These are phyloP conservation scores for Fomes fomentarius DNA, from an alignment of 1,284 basidiomycete genomes.

Conservation along the genomic window DNA sequence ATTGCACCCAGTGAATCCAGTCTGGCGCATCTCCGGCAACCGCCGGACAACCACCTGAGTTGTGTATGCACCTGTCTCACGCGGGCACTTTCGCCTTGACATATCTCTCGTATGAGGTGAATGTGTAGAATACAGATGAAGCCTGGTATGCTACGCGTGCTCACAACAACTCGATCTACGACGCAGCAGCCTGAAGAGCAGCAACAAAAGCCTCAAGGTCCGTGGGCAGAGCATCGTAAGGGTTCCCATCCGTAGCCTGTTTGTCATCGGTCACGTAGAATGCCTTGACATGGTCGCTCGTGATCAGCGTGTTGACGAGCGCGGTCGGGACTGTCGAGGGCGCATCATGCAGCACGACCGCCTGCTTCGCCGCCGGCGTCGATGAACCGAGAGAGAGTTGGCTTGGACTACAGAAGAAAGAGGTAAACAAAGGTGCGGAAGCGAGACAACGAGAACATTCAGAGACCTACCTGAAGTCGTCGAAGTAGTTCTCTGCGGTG, in stretches of 20 bases:
- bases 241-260: conserved; percentile 24
- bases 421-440: too few relatives aligned
- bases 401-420: conserved; percentile 24
- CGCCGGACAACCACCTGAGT: too few relatives aligned
- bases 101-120: too few relatives aligned
- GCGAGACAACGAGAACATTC: background rate
- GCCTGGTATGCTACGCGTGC: too few relatives aligned
- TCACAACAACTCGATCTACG: background rate
- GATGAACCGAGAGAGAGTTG: conserved; percentile 22
- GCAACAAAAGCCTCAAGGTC: conserved; percentile 23
- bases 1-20: too few relatives aligned
- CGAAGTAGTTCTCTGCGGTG: conserved; percentile 28
- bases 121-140: too few relatives aligned
- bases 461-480: conserved; percentile 25
- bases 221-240: conserved; percentile 27
- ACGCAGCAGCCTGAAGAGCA: conserved; percentile 13
- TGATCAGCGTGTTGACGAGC: conserved; percentile 38
- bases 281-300: conserved; percentile 39
- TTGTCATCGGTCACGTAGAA: conserved; percentile 41
- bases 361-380: conserved; percentile 30
- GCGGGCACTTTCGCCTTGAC: too few relatives aligned
- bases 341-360: conserved; percentile 30
- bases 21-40: too few relatives aligned
- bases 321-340: conserved; percentile 36
- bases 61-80: too few relatives aligned